Base-by-base conservation (phyloP, 306 rosid species). In the Pyrus communis region DNA sequence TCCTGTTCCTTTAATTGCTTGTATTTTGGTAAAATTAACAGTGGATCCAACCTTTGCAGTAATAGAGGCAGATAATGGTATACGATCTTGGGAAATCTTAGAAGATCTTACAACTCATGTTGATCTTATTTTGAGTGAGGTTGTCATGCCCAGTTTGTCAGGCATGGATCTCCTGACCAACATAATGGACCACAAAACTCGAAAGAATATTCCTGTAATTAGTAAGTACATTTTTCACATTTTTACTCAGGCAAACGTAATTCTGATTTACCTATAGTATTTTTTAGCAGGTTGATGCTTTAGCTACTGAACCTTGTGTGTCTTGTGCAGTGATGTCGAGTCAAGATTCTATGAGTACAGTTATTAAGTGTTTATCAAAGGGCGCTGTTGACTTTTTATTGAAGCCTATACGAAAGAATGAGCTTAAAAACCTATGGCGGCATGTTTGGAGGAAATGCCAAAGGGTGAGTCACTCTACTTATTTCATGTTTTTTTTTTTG, bases 341-440 rank as follows among this genome's bases (percentile, higher is more conserved):
- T 80, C 85, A 82, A 17, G 92, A 84, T 84, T 84, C 92, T 75
- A 77, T 84, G 85, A 85, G 85, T 61, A 76, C 74, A n/a, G 87
- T 86, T 85, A 82, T 86, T 57, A 84, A 81, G 81, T 88, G 92
- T 78, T 76, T 88, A 78, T 88, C 89, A 28, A 84, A 70, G 76
- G 92, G 92, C 1, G 92, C 92, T 60, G 89, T 81, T 65, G 89
- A 88, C 76, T 86, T 88, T 80, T 76, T 88, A 78, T 89, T 88
- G 81, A 88, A 88, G 80, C 92, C 90, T 70, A 82, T 86, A 66
- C 85, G 92, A 79, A 88, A 85, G 90, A 88, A 88, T 70, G 92
- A 88, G 75, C 90, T 88, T 61, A 88, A 84, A 84, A 88, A 84
- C 81, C 87, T 88, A 70, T 88, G 92, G 92, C 92, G 84, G 79